phyloP scores from a whole-genome alignment of 129 eudicot genomes.

The Arctium minus region DNA sequence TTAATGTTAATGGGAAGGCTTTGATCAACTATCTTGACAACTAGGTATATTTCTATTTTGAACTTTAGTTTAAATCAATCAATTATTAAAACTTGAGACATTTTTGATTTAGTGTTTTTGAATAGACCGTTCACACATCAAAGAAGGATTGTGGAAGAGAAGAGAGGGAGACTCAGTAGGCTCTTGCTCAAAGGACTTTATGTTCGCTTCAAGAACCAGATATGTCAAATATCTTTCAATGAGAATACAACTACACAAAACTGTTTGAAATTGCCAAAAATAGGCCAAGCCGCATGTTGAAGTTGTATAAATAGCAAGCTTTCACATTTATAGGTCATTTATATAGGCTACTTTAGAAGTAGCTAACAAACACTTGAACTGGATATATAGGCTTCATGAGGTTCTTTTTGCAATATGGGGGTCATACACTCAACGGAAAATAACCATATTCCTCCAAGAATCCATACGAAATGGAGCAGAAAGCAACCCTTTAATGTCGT shows the following conservation, averaged over 20 bases:
- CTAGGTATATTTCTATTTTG: too few species aligned
- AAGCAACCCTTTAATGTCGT: too few species aligned
- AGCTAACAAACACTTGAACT: too few species aligned
- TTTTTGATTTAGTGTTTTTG: too few species aligned
- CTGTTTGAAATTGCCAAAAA: slow-evolving; percentile 55
- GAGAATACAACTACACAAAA: slow-evolving; percentile 27
- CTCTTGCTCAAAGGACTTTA: slow-evolving; percentile 50
- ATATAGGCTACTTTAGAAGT: too few species aligned
- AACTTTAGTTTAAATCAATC: too few species aligned
- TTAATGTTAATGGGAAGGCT: too few species aligned
- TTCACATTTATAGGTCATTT: background rate
- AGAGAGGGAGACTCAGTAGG: slow-evolving; percentile 67
- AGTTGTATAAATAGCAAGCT: slow-evolving; percentile 21
- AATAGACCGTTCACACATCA: slow-evolving; percentile 49
- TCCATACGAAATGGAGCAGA: too few species aligned
- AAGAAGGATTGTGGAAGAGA: slow-evolving; percentile 56
- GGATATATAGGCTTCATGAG: slow-evolving; percentile 12
- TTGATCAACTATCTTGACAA: too few species aligned
- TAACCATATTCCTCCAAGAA: too few species aligned
- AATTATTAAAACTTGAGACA: too few species aligned
- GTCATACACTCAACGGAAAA: too few species aligned
- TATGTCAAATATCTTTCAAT: background rate
- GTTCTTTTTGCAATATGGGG: background rate
- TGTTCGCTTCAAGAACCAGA: slow-evolving; percentile 43
- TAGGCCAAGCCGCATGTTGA: slow-evolving; percentile 37